Evolutionary conservation across 139 green algal species (phyloP), one percentile per base, ranked within the genome.

Genomic region (Yamagishiella unicocca): DNA sequence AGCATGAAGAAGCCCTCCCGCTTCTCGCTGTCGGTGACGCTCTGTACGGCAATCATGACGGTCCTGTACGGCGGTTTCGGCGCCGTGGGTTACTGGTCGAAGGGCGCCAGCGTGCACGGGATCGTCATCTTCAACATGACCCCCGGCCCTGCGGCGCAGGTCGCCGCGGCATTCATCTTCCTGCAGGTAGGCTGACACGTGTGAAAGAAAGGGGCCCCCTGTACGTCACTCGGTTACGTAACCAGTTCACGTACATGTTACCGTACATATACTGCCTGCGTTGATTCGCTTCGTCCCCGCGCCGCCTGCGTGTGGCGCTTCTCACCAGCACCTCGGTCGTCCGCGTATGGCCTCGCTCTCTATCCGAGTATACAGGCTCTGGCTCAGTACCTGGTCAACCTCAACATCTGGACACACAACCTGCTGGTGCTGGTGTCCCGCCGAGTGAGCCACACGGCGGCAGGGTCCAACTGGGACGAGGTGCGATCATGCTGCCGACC

Each of bases 331-430:
- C n/a, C n/a, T n/a, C n/a, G n/a, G n/a, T n/a, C n/a, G n/a, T n/a
- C n/a, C n/a, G n/a, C n/a, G n/a, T n/a, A n/a, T n/a, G n/a, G n/a
- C n/a, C n/a, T n/a, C n/a, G n/a, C n/a, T n/a, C n/a, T n/a, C n/a
- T n/a, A n/a, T n/a, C n/a, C n/a, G n/a, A n/a, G n/a, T n/a, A n/a
- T n/a, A 17, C 78, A 95, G 91, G 92, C 91, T 0, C 68, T 92
- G 31, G 89, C 89, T 4, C 92, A 95, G 88, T 95, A 95, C 71
- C 84, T 95, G 74, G 88, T 95, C 45, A 95, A 93, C 84, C 54
- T 94, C 25, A 95, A 95, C 54, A 87, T 94, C 17, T 95, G 91
- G 90, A 92, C 88, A 14, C 92, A 95, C 91, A 95, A 95, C 83
- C 78, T 95, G 25, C 71, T 95, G 70, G 83, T 90, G 17, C 85